These are phyloP conservation scores for Kregervanrija delftensis DNA, from an alignment of 805 yeast species.

Conservation along the genomic window DNA sequence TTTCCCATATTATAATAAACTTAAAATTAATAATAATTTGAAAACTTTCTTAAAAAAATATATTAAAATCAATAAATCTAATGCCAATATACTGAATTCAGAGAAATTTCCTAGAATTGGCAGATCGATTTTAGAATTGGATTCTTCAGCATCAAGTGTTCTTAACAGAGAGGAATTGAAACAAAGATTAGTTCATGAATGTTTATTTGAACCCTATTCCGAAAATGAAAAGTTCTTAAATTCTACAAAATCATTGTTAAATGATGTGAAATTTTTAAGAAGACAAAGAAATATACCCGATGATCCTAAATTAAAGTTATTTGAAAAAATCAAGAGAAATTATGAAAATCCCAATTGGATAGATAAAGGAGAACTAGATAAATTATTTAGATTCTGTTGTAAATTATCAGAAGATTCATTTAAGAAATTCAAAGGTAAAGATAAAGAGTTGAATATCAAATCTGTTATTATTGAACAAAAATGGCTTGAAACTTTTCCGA, in stretches of 20 bases:
- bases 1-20: slow-evolving; percentile 15
- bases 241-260: slow-evolving; percentile 51
- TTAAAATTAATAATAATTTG: slow-evolving; percentile 27
- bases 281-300: slow-evolving; percentile 29
- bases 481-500: slow-evolving; percentile 21
- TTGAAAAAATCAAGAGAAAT: slow-evolving; percentile 22
- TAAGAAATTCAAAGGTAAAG: slow-evolving; percentile 4
- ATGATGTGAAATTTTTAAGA: slow-evolving; percentile 51
- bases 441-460: slow-evolving; percentile 8
- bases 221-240: slow-evolving; percentile 24
- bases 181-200: slow-evolving; percentile 44
- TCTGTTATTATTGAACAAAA: slow-evolving; percentile 18
- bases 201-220: slow-evolving; percentile 10
- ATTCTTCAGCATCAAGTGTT: slow-evolving; percentile 55
- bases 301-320: slow-evolving; percentile 22
- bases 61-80: slow-evolving; percentile 7
- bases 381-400: slow-evolving; percentile 26
- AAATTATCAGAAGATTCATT: slow-evolving; percentile 19
- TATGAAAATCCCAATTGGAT: slow-evolving; percentile 31
- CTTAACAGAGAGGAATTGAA: slow-evolving; percentile 42
- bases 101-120: slow-evolving; percentile 47
- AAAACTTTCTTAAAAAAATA: slow-evolving; percentile 25
- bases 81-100: slow-evolving; percentile 24
- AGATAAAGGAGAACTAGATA: slow-evolving; percentile 31
- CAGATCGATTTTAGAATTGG: slow-evolving; percentile 62